A percentile compares a stretch with the other conserved stretches of the same genome.
These are phyloP conservation scores for Podospora conica DNA, from an alignment of 495 filamentous ascomycete genomes.

Conservation along the genomic window DNA sequence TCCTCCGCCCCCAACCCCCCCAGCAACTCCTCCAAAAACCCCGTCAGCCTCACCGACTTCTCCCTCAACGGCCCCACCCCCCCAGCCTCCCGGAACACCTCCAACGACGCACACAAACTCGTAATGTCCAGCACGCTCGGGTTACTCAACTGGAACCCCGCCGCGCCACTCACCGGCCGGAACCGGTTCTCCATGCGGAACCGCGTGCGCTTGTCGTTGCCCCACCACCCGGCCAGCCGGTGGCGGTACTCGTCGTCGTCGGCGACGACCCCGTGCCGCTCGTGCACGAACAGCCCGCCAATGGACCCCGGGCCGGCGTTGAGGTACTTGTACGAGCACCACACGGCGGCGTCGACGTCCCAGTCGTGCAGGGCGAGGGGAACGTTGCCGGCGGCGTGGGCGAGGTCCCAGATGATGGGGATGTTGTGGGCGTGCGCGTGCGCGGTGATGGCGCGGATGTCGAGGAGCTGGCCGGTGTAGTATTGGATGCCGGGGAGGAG, in stretches of 20 bases:
- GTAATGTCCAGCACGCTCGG: slow-evolving; percentile 61
- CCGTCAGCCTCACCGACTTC: slow-evolving; percentile 71
- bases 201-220: slow-evolving; percentile 64
- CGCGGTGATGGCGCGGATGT: slow-evolving; percentile 77
- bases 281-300: slow-evolving; percentile 82
- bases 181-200: slow-evolving; percentile 80
- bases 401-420: slow-evolving; percentile 88
- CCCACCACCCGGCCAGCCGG: slow-evolving; percentile 87
- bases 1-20: slow-evolving; percentile 37
- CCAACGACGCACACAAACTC: slow-evolving; percentile 67
- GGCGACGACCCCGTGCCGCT: slow-evolving; percentile 54
- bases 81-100: slow-evolving; percentile 66
- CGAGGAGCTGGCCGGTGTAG: slow-evolving; percentile 88
- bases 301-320: slow-evolving; percentile 87
- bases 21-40: slow-evolving; percentile 71
- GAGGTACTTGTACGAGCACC: slow-evolving; percentile 97
- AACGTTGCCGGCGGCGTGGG: slow-evolving; percentile 91
- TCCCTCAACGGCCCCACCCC: slow-evolving; percentile 62
- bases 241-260: slow-evolving; percentile 39
- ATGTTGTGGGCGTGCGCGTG: slow-evolving; percentile 72
- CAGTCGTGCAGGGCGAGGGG: slow-evolving; percentile 77
- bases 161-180: slow-evolving; percentile 61
- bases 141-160: slow-evolving; percentile 65
- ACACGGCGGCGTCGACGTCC: slow-evolving; percentile 93
- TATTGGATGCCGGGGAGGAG: slow-evolving; percentile 90